Base-by-base conservation (phyloP, 768 basidiomycete species). In the Hygrocybe punicea region DNA sequence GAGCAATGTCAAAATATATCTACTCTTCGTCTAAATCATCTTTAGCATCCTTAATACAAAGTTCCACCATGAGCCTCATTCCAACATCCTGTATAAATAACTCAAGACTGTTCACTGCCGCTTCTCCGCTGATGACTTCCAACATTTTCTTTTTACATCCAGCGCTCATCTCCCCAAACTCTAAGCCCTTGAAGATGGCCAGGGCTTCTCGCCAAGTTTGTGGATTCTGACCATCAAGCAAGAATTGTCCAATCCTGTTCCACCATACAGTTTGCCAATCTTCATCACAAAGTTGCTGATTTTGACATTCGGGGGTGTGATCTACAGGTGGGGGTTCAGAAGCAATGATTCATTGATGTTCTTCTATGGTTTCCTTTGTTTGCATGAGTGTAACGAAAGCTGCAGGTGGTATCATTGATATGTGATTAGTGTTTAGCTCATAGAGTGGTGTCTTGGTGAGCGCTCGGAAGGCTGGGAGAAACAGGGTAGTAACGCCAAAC, bases 181-280 rank as follows among this genome's bases (percentile, higher is more conserved):
- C 16, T 46, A 62, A n/a, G 2, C 50, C 35, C 25, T 60, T 47
- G 40, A 67, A 64, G 2, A 8, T 52, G 23, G 61, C 17, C 7
- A 64, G 33, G 4, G 63, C 60, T 14, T 63, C 60, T 23, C 17
- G 9, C 34, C 55, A 67, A 11, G 58, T 55, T 45, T 59, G 58
- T 4, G 59, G 57, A 29, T 63, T 62, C 14, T 51, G 36, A 1
- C 63, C 61, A 42, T 66, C 61, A 13, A 67, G 57, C 5, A 68
- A 49, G 25, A 54, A 68, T 0, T 49, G 42, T 2, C 60, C 66
- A 58, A 67, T 67, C 0, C 61, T 58, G 42, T 62, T 63, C 63
- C 63, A 65, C 64, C 67, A 68, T 1, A 57, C 17, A 0, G 34
- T 13, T 6, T 58, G 57, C 67, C 65, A 68, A 42, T 68, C 66